Evolutionary conservation across 768 basidiomycete genomes (phyloP).

Genomic region (Bullera alba): DNA sequence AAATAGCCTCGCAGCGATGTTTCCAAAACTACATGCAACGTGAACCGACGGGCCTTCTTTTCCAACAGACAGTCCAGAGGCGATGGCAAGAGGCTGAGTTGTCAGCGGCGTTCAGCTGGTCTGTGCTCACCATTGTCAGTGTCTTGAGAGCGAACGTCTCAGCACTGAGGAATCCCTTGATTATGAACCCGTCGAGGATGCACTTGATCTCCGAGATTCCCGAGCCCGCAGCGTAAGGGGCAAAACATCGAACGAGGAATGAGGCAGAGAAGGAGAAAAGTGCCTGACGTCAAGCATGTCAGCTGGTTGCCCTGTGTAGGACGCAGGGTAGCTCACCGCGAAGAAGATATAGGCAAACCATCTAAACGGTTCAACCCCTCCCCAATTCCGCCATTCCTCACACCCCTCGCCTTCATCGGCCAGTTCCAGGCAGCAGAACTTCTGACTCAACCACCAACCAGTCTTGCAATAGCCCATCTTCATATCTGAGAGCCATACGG

Average conservation of each 20-base stretch:
- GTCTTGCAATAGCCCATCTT: constrained; percentile 95
- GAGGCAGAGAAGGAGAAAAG: constrained; percentile 78
- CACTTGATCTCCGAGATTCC: constrained; percentile 99
- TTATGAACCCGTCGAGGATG: constrained; percentile 91
- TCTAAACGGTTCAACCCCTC: constrained; percentile 60
- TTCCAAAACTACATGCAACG: constrained; percentile 89
- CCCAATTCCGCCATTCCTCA: constrained; percentile 81
- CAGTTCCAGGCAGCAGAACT: constrained; percentile 98
- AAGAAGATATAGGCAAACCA: constrained; percentile 81
- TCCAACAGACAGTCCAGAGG: constrained; percentile 91
- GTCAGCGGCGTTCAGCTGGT: not conserved
- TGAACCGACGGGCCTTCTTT: constrained; percentile 99
- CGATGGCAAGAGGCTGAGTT: constrained; percentile 83
- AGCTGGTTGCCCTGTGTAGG: not conserved
- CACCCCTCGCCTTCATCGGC: constrained; percentile 68
- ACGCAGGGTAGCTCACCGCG: constrained; percentile 58
- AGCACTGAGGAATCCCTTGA: constrained; percentile 88
- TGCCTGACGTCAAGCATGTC: constrained; percentile 51
- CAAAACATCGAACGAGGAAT: constrained; percentile 77
- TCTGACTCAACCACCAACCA: constrained; percentile 97
- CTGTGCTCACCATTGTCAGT: constrained; percentile 67
- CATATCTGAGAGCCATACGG: constrained; percentile 94
- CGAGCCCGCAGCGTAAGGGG: constrained; percentile 93
- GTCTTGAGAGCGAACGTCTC: constrained; percentile 91
- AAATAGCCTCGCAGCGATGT: constrained; percentile 78